A percentile compares a stretch with the other conserved stretches of the same genome.
Evolutionary conservation across 176 grass and related monocot species (phyloP).

Genomic region (Oryza glaberrima): DNA sequence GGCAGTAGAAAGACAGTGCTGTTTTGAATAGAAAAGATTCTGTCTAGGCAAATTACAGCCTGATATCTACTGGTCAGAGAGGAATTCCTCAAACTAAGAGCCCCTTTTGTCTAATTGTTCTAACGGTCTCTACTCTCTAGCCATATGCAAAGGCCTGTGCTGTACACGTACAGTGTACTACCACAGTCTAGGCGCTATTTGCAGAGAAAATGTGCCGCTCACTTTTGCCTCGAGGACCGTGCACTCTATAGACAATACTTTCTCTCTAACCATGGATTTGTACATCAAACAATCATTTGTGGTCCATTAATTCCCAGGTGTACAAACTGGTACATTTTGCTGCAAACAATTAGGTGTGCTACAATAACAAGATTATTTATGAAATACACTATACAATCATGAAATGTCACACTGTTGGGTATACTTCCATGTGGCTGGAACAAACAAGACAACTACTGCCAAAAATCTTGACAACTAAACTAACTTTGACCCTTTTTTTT

Average conservation of each 20-base stretch:
- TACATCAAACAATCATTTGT: constrained; percentile 41
- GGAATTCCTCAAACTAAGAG: constrained; percentile 48
- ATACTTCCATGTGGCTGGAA: neutral
- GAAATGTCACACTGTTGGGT: neutral
- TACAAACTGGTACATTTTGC: neutral
- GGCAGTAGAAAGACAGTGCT: neutral
- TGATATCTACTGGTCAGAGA: constrained; percentile 17
- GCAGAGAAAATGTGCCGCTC: constrained; percentile 40
- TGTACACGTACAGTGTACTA: neutral
- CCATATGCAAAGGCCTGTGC: neutral
- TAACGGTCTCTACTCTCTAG: constrained; percentile 33
- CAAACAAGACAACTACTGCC: neutral
- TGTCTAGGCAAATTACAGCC: constrained; percentile 23
- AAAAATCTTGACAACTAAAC: neutral
- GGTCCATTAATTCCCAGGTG: constrained; percentile 26
- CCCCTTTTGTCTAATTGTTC: constrained; percentile 28
- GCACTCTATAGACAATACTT: neutral
- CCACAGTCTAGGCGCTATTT: constrained; percentile 35
- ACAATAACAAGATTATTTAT: neutral
- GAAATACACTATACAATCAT: neutral
- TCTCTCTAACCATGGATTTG: constrained; percentile 21
- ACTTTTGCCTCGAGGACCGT: constrained; percentile 28
- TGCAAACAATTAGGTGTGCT: neutral
- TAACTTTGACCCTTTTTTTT: neutral
- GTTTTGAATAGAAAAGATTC: constrained; percentile 2